Base-by-base conservation (phyloP, 2,329 filamentous ascomycete species). In the Aspergillus hortae region DNA sequence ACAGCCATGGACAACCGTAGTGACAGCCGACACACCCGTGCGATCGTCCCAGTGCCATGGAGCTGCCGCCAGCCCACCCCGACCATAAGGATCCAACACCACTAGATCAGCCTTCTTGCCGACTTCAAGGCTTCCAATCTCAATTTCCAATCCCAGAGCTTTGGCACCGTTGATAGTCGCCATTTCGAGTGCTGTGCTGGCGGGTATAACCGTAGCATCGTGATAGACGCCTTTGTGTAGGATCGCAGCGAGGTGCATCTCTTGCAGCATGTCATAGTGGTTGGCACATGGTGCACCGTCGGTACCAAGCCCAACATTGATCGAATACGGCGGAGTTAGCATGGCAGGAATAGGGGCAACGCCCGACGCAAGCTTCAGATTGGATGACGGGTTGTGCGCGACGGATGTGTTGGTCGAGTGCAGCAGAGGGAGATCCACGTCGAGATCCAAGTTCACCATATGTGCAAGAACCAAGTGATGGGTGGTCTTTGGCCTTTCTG, bases 221-320 rank as follows among this genome's bases (percentile, higher is more conserved):
- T 69, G 67, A 4, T 65, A 67, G 2, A 59, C 53, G 15, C 75
- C 75, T 55, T 77, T 76, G 53, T 81, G 79, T 32, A 81, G 61
- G 10, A 80, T 75, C 0, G 70, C 74, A 0, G 78, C 77, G 0
- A 80, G 66, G 46, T 77, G 76, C 76, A 80, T 80, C 64, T 81
- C 78, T 44, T 75, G 75, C 15, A 81, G 60, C 63, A 81, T 72
- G 54, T 80, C 77, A 60, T 77, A 79, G 6, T 74, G 74, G 55
- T 80, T 80, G 33, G 77, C 77, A 60, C 78, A 81, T 0, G 79
- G 78, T 0, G 78, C 78, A 0, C 78, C 78, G 57, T 82, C 79
- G 0, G 79, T 81, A 0, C 79, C 79, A 0, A 81, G 63, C 0
- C 67, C 66, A 6, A 81, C 72, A 53, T 78, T 80, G 5, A 81